Conservation (phyloP, 208 protist species). For the Crithidia thermophila region DNA sequence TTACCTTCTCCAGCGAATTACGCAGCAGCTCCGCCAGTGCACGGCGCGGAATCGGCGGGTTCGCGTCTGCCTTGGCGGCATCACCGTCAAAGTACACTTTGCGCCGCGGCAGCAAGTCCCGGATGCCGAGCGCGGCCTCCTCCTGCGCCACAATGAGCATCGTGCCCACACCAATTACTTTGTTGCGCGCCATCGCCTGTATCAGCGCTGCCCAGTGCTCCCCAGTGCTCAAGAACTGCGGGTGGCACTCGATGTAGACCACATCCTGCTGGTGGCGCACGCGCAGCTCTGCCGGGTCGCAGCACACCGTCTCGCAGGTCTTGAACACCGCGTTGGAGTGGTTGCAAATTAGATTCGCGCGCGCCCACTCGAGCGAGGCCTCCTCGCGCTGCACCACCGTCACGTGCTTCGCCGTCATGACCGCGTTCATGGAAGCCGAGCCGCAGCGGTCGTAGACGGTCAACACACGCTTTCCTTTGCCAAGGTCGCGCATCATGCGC, state of each 20-base stretch:
- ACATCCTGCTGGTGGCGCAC: constrained; percentile 53
- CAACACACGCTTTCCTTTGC: constrained; percentile 66
- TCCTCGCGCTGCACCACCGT: constrained; percentile 56
- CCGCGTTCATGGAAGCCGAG: constrained; percentile 66
- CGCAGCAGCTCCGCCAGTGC: constrained; percentile 44
- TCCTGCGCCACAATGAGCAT: constrained; percentile 77
- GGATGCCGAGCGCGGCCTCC: constrained; percentile 60
- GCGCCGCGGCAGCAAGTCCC: constrained; percentile 44
- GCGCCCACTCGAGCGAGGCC: constrained; percentile 49
- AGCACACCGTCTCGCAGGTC: constrained; percentile 54
- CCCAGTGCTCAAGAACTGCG: constrained; percentile 41
- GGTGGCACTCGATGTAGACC: constrained; percentile 76
- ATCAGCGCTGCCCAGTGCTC: constrained; percentile 66
- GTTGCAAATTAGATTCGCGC: constrained; percentile 76
- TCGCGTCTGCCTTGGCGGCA: background rate
- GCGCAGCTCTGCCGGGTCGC: constrained; percentile 42
- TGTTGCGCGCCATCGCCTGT: constrained; percentile 34
- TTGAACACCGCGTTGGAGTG: constrained; percentile 65
- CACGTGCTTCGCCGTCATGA: constrained; percentile 82
- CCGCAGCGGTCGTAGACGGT: constrained; percentile 82
- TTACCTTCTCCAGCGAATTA: constrained; percentile 41
- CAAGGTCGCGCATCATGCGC: constrained; percentile 67
- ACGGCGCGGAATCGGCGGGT: constrained; percentile 23
- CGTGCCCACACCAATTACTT: constrained; percentile 62
- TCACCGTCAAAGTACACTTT: constrained; percentile 1